These are phyloP conservation scores for Inga oerstediana DNA, from an alignment of 306 rosid species.

Conservation along the genomic window DNA sequence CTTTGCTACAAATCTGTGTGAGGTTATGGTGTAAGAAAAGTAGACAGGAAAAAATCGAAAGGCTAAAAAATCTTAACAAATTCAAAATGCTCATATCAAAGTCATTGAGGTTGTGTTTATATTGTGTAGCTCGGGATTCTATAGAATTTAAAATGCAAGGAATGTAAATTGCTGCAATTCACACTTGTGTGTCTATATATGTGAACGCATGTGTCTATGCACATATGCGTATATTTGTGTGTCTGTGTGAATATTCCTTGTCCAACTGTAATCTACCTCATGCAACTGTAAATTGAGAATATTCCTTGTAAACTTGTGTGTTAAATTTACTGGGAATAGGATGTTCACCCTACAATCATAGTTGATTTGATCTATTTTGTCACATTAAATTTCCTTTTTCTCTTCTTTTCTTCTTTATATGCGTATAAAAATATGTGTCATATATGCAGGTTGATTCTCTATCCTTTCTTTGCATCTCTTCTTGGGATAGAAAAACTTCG, in stretches of 20 bases:
- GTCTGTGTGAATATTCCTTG: background rate
- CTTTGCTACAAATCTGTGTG: too few species aligned
- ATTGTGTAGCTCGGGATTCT: background rate
- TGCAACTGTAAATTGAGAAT: background rate
- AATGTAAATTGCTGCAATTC: background rate
- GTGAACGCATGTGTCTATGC: background rate
- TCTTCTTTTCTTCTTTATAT: slow-evolving; percentile 26
- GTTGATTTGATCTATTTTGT: slow-evolving; percentile 19
- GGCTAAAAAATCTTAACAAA: slow-evolving; percentile 18
- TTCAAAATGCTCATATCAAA: slow-evolving; percentile 1
- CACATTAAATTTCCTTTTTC: slow-evolving; percentile 2
- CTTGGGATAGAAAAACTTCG: slow-evolving; percentile 98
- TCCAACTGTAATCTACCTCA: background rate
- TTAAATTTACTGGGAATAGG: slow-evolving; percentile 14
- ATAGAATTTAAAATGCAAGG: background rate
- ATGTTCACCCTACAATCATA: slow-evolving; percentile 7
- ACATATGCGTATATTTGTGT: background rate
- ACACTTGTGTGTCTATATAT: background rate
- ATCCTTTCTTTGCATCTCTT: slow-evolving; percentile 89
- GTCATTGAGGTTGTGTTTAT: background rate
- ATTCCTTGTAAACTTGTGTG: slow-evolving; percentile 11
- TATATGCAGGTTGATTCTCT: slow-evolving; percentile 76
- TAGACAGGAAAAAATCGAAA: background rate
- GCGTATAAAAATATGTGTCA: slow-evolving; percentile 27
- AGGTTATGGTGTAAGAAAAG: too few species aligned